Evolutionary conservation across 2,329 filamentous ascomycete species (phyloP), one percentile per base, ranked within the genome.

Genomic region (Claviceps citrina): DNA sequence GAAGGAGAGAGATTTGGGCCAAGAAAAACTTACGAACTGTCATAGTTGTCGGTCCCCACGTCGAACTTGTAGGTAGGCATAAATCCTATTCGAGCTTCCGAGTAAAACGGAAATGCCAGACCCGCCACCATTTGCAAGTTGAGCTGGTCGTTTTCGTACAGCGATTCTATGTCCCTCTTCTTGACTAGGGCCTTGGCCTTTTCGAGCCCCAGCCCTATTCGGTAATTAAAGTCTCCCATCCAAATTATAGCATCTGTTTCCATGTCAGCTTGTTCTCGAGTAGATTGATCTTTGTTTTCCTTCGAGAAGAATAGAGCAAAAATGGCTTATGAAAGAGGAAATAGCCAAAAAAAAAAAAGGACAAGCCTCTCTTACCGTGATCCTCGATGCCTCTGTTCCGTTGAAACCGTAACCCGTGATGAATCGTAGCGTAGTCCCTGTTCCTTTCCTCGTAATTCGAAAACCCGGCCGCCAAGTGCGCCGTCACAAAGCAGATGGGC

Each of bases 161-260:
- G 63, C 15, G 71, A 78, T 41, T 81, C 82, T 9, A 93, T 66
- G 52, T 95, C 81, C 20, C 73, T 67, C 40, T 73, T 70, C 50
- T 79, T 73, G 40, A 94, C 76, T 8, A 93, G 64, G 25, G 78
- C 72, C 48, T 83, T 79, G 7, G 85, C 84, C 44, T 71, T 78
- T 30, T 94, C 85, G 47, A 84, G 77, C 33, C 71, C 72, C 42
- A 96, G 68, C 1, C 87, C 89, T 51, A 98, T 93, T 15, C 91
- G 81, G 60, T 98, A 98, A 56, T 98, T 98, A 66, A 98, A 98
- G 58, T 98, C 91, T 5, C 91, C 91, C 31, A 95, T 71, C 89
- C 91, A 98, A 39, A 95, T 80, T 27, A 96, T 80, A 18, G 83
- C 71, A 49, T 79, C 75, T 71, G 33, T 20, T 27, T 25, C n/a